These are phyloP conservation scores for Prunus davidiana DNA, from an alignment of 306 rosid genomes.

Conservation along the genomic window DNA sequence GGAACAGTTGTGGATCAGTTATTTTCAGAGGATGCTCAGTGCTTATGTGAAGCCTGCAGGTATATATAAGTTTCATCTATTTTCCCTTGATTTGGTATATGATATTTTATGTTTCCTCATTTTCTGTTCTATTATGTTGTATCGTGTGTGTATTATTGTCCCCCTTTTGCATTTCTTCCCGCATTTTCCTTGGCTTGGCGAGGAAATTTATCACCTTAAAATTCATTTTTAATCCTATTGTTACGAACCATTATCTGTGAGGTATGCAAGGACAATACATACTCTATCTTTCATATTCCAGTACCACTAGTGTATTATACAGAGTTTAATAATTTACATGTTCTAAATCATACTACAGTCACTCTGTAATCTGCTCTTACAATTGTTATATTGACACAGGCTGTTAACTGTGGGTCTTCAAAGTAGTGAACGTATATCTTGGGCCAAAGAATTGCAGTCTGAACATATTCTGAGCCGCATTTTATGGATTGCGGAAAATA, in stretches of 20 bases:
- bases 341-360: not conserved
- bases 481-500: conserved; percentile 87
- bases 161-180: not conserved
- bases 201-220: not conserved
- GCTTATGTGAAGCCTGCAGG: conserved; percentile 85
- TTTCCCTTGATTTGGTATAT: not conserved
- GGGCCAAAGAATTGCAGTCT: conserved; percentile 69
- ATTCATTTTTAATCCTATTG: not conserved
- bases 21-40: conserved; percentile 74
- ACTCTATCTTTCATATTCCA: not conserved
- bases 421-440: conserved; percentile 48
- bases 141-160: not conserved
- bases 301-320: not conserved
- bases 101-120: not conserved
- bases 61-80: conserved; percentile 19
- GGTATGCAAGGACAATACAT: not conserved
- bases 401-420: conserved; percentile 64
- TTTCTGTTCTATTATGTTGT: not conserved
- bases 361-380: conserved; percentile 19
- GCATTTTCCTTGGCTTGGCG: not conserved
- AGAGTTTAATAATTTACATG: not conserved
- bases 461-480: conserved; percentile 57
- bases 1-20: conserved; percentile 58
- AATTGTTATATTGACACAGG: conserved; percentile 37
- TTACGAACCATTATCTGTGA: not conserved